These are phyloP conservation scores for Neofusicoccum sp. DNA, from an alignment of 2,329 filamentous ascomycete genomes.

Conservation along the genomic window DNA sequence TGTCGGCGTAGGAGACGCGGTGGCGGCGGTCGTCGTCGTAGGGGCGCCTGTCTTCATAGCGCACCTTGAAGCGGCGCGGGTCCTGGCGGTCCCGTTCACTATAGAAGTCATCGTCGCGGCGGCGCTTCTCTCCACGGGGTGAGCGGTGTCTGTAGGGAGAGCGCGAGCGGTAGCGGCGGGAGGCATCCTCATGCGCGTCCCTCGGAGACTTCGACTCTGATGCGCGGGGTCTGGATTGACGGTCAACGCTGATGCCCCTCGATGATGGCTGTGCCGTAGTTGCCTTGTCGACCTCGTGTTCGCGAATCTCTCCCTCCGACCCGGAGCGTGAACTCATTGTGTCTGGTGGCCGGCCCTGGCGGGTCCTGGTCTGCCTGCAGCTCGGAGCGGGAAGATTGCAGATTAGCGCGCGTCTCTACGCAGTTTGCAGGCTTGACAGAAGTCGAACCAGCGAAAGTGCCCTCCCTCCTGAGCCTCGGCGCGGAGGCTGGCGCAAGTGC, in stretches of 20 bases:
- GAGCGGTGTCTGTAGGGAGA: constrained; percentile 26
- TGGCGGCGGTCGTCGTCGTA: constrained; percentile 28
- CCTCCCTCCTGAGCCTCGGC: constrained; percentile 12
- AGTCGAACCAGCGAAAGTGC: constrained; percentile 18
- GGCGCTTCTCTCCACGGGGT: constrained; percentile 56
- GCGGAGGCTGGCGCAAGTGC: neutral
- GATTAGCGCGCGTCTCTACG: constrained; percentile 18
- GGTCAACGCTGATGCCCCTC: constrained; percentile 86
- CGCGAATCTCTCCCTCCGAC: constrained; percentile 84
- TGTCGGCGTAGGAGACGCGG: constrained; percentile 56
- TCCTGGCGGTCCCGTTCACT: constrained; percentile 52
- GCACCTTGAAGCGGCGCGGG: constrained; percentile 59
- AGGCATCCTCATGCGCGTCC: constrained; percentile 48
- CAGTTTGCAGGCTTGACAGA: constrained; percentile 17
- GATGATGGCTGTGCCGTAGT: constrained; percentile 72
- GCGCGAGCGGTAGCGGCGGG: constrained; percentile 26
- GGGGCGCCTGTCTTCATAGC: constrained; percentile 57
- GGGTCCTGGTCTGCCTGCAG: neutral
- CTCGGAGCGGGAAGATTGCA: neutral
- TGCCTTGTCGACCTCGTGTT: constrained; percentile 68
- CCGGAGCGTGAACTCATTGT: constrained; percentile 55
- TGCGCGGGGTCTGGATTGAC: constrained; percentile 64
- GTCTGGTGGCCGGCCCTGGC: neutral
- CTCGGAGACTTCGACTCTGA: constrained; percentile 19
- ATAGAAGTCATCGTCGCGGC: constrained; percentile 57